Base-by-base conservation (phyloP, 2,329 filamentous ascomycete species). In the Cylindrodendrum hubeiense region DNA sequence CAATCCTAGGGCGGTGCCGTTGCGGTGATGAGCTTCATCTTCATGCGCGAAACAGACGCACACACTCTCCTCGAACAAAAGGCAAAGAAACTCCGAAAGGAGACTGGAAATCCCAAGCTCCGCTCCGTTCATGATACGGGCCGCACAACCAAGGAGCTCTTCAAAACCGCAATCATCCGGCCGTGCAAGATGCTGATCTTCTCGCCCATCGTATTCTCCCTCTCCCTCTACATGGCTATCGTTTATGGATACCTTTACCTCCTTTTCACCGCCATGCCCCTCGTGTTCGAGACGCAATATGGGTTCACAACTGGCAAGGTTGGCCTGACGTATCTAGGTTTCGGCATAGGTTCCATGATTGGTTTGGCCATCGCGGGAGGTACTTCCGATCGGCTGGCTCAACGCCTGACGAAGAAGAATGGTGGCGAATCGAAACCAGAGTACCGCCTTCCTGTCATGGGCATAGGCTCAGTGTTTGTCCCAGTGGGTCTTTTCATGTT, bases 181-280 rank as follows among this genome's bases (percentile, higher is more conserved):
- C 86, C 86, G 0, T 69, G 83, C 26, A 85, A 85, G 69, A 83
- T 92, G 71, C 84, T 91, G 5, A 74, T 89, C 64, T 80, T 79
- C 4, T 85, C 81, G 3, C 86, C 84, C 9, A 85, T 86, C 58
- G 76, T 87, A 17, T 80, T 85, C 3, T 69, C 83, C 21, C 79
- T 87, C 28, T 81, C 85, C 0, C 64, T 89, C 0, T 88, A 87
- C 63, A 81, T 87, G 50, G 86, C 85, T 8, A 77, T 89, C 26
- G 77, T 85, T 0, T 90, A 88, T 69, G 87, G 86, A 1, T 84
- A 87, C 37, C 71, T 89, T 0, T 90, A 88, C 67, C 74, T 79
- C 39, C 63, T 78, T 43, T 82, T 83, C 55, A 79, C 79, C 3
- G 79, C 81, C 5, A 77, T 82, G 56, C 77, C 82, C 0, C 63